phyloP scores from a whole-genome alignment of 2,329 filamentous ascomycete genomes.

The Aspergillus tubingensis region DNA sequence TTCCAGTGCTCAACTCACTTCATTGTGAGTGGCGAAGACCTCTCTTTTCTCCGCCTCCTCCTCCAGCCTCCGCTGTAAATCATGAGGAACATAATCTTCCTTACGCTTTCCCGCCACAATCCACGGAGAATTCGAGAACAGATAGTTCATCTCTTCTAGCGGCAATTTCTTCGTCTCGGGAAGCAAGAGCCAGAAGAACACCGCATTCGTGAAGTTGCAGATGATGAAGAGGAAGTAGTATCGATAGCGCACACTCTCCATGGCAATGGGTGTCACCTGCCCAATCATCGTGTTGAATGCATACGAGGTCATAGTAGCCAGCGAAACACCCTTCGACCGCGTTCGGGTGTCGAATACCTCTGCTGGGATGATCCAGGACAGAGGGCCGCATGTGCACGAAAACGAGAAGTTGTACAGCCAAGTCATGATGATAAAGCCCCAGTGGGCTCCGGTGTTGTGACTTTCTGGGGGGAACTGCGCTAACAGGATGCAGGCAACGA shows the following conservation, averaged over 20 bases:
- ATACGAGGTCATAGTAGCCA: conserved; percentile 72
- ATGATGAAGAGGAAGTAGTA: conserved; percentile 65
- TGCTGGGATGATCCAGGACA: conserved; percentile 62
- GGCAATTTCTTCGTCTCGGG: conserved; percentile 66
- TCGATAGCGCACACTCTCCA: conserved; percentile 55
- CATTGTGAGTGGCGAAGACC: conserved; percentile 21
- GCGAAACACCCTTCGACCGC: conserved; percentile 71
- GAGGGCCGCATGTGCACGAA: conserved; percentile 68
- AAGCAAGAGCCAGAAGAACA: conserved; percentile 68
- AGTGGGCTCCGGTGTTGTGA: conserved; percentile 39
- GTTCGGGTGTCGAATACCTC: conserved; percentile 79
- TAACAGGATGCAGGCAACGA: conserved; percentile 62
- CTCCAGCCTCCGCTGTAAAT: conserved; percentile 61
- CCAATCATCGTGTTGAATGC: conserved; percentile 78
- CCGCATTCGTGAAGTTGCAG: conserved; percentile 68
- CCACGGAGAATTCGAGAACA: conserved; percentile 66
- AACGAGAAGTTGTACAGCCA: conserved; percentile 83
- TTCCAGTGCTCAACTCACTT: conserved; percentile 2
- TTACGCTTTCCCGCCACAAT: conserved; percentile 62
- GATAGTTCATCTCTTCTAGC: conserved; percentile 68
- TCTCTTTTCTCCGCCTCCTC: conserved; percentile 58
- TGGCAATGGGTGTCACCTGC: conserved; percentile 65
- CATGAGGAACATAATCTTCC: conserved; percentile 54
- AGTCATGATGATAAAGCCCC: conserved; percentile 70
- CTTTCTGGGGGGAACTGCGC: conserved; percentile 63